phyloP scores from a whole-genome alignment of 257 asterid species.

The Coffea canephora region DNA sequence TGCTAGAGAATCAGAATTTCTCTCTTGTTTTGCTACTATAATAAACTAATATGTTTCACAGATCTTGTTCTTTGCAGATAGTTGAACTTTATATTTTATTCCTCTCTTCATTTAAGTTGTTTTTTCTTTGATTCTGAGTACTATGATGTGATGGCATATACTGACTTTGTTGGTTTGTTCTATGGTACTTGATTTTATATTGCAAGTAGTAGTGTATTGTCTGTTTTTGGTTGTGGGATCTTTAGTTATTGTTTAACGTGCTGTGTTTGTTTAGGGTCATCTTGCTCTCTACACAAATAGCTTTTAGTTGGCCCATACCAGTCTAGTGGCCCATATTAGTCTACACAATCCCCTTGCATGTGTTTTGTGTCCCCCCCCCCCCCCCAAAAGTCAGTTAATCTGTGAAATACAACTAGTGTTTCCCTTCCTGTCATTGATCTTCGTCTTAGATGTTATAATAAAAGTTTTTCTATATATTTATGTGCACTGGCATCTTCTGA shows the following conservation, averaged over 20 bases:
- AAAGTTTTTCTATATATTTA: not conserved
- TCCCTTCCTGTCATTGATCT: not conserved
- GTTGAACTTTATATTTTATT: slow-evolving; percentile 1
- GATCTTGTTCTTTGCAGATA: slow-evolving; percentile 3
- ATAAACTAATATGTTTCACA: slow-evolving; percentile 76
- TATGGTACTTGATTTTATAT: not conserved
- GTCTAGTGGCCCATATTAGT: not conserved
- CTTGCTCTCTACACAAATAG: not conserved
- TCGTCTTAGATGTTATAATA: not conserved
- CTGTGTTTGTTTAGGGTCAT: not conserved
- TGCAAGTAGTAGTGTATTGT: not conserved
- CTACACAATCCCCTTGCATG: not conserved
- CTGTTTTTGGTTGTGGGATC: not conserved
- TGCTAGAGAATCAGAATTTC: slow-evolving; percentile 99
- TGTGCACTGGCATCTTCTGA: slow-evolving; percentile 9
- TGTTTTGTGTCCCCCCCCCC: not conserved
- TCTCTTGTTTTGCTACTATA: slow-evolving; percentile 92
- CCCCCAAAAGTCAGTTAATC: not conserved
- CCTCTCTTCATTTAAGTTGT: not conserved
- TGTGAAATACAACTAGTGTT: not conserved
- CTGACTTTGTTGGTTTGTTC: not conserved
- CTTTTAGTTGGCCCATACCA: not conserved
- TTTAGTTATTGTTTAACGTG: not conserved
- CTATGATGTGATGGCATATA: not conserved
- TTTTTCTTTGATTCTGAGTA: not conserved